Base-by-base conservation (phyloP, 129 eudicot species). In the Apium graveolens region DNA sequence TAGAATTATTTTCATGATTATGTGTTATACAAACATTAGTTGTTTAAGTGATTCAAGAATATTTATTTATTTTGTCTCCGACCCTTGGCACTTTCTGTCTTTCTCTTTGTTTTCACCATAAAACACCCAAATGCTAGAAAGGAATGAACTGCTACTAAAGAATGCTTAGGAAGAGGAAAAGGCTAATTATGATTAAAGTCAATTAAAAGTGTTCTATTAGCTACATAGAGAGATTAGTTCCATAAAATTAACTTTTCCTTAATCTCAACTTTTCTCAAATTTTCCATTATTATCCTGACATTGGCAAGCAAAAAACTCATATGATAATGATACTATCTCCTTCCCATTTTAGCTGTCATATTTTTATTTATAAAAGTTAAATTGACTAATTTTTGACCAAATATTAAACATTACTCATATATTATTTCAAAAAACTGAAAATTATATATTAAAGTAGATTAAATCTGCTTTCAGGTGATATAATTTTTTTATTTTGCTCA, bases 41-140 rank as follows among this genome's bases (percentile, higher is more conserved):
- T 51, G 7, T 51, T 51, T 51, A 20, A 7, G 62, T 51, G 8
- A 20, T 51, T 21, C 20, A 51, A 49, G 57, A 21, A 65, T 16
- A 13, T 7, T 4, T 38, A 53, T 45, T 43, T 57, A 35, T 51
- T 57, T 57, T 24, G 65, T 57, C 31, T 57, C 31, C 14, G 34
- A 85, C 17, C 17, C 57, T 78, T 74, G 78, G 79, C 77, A 80
- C 91, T 87, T 89, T 83, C 78, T 89, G 82, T 84, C 81, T 86
- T 87, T 78, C 44, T 81, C 82, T 82, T 84, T 82, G 84, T 74
- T 84, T 84, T 66, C 39, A 74, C 60, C 7, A 91, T 75, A 86
- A 84, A 91, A 89, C 88, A 89, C 97, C 97, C 94, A 91, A 87
- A 91, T 66, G 77, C 80, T 82, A 80, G 83, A 83, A 87, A 75